These are phyloP conservation scores for Camptophora hylomeconis DNA, from an alignment of 2,329 filamentous ascomycete genomes.

Conservation along the genomic window DNA sequence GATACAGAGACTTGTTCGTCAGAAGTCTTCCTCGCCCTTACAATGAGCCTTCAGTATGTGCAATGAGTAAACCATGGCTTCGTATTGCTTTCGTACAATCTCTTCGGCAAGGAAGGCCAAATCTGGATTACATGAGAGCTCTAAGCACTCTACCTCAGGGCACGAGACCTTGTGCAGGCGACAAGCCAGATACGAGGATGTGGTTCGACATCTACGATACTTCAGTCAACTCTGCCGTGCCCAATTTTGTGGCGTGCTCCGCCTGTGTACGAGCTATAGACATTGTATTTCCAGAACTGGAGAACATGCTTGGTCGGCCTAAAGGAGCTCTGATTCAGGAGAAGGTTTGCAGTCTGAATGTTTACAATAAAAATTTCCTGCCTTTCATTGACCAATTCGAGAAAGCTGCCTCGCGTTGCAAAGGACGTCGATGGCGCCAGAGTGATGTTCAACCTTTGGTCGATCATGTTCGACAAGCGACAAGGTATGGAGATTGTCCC, in stretches of 20 bases:
- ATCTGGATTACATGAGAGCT: conserved; percentile 56
- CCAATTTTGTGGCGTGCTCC: conserved; percentile 62
- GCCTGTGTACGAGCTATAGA: conserved; percentile 62
- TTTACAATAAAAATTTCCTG: conserved; percentile 43
- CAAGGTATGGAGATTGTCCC: conserved; percentile 48
- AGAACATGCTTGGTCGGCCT: conserved; percentile 17
- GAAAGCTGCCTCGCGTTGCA: conserved; percentile 34
- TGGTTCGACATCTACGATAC: conserved; percentile 71
- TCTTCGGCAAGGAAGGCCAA: conserved; percentile 52
- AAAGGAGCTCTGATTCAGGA: conserved; percentile 29
- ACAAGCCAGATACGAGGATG: conserved; percentile 41
- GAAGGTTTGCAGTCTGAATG: conserved; percentile 58
- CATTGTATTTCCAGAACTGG: conserved; percentile 58
- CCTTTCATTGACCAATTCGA: conserved; percentile 45
- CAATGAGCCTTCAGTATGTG: conserved; percentile 53
- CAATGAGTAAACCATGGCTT: conserved; percentile 72
- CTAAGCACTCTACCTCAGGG: conserved; percentile 46
- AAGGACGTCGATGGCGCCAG: conserved; percentile 20
- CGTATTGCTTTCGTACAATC: conserved; percentile 74
- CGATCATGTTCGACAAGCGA: conserved; percentile 48
- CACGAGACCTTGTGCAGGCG: conserved; percentile 45
- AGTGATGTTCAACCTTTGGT: conserved; percentile 50
- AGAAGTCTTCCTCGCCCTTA: conserved; percentile 45
- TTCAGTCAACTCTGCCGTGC: conserved; percentile 47
- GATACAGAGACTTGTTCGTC: conserved; percentile 55